Percentiles rank a stretch among this genome's conserved stretches.
Evolutionary conservation across 2,329 filamentous ascomycete species (phyloP).

Genomic region (Colletotrichum karsti): DNA sequence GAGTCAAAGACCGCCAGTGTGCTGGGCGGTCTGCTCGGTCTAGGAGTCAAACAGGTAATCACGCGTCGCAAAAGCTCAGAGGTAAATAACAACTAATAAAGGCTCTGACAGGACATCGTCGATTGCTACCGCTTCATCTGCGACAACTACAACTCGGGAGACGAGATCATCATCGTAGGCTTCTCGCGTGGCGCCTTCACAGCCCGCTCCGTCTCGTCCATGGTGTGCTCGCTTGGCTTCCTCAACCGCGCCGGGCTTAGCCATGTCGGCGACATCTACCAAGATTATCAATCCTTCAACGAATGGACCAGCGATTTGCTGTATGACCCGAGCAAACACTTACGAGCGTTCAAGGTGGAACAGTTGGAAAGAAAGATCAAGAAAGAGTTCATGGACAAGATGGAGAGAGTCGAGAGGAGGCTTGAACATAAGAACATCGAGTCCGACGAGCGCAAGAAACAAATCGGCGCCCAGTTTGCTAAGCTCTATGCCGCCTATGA

Average conservation of each 20-base stretch:
- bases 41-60: constrained; percentile 32
- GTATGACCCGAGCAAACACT: background rate
- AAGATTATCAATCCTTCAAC: constrained; percentile 26
- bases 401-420: constrained; percentile 1
- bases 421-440: background rate
- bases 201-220: constrained; percentile 41
- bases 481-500: background rate
- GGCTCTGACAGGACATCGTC: constrained; percentile 34
- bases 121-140: constrained; percentile 46
- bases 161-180: constrained; percentile 45
- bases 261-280: constrained; percentile 17
- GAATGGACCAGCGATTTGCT: constrained; percentile 1
- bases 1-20: constrained; percentile 31
- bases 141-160: constrained; percentile 42
- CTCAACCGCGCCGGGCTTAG: constrained; percentile 24
- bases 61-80: fast-evolving
- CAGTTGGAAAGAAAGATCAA: background rate
- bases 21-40: constrained; percentile 34
- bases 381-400: constrained; percentile 12
- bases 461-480: background rate
- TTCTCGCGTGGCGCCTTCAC: constrained; percentile 48
- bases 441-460: background rate
- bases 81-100: background rate
- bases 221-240: constrained; percentile 31
- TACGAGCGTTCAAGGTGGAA: background rate